A percentile compares a stretch with the other conserved stretches of the same genome.
Conservation (phyloP, 805 yeast species). For the Ogataea nitratoaversa region DNA sequence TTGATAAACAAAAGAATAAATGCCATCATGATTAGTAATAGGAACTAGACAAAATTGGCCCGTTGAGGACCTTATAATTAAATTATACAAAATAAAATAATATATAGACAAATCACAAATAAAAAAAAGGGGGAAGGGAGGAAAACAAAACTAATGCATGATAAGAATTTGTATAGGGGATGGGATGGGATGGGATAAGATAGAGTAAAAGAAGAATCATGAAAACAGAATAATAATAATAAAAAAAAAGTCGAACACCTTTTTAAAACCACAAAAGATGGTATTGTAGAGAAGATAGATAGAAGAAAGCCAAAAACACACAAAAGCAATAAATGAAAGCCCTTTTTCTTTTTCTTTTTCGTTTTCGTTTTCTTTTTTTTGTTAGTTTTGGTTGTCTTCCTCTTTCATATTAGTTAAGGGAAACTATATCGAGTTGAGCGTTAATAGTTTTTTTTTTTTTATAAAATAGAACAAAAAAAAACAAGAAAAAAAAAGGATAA, state of each 20-base stretch:
- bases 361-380: too few species aligned
- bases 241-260: too few species aligned
- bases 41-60: conserved; percentile 12
- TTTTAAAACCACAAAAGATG: too few species aligned
- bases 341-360: too few species aligned
- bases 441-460: conserved; percentile 7
- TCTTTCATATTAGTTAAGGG: not conserved
- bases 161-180: not conserved
- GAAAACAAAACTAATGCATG: not conserved
- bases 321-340: too few species aligned
- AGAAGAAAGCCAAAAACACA: too few species aligned
- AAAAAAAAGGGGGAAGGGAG: not conserved
- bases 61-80: conserved; percentile 20
- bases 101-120: not conserved
- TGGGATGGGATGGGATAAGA: not conserved
- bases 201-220: not conserved
- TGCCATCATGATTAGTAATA: not conserved
- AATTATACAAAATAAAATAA: conserved; percentile 15
- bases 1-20: not conserved
- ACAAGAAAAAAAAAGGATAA: not conserved
- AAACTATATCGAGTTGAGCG: conserved; percentile 30
- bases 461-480: not conserved
- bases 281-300: too few species aligned
- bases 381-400: too few species aligned
- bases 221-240: conserved; percentile 1